phyloP scores from a whole-genome alignment of 805 yeast species.

The Candida golubevii region DNA sequence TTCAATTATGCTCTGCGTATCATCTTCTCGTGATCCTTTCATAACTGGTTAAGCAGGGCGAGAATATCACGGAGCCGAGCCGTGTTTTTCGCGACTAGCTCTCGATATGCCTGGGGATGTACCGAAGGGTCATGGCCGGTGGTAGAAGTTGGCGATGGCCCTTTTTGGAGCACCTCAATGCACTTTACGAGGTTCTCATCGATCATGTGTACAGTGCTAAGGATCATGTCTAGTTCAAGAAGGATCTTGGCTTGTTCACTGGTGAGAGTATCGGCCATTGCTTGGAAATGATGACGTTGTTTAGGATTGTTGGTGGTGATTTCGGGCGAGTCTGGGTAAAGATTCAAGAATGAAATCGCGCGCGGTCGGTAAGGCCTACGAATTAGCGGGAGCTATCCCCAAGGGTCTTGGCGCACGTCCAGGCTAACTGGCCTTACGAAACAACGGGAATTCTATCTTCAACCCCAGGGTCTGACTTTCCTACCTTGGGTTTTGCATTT shows the following conservation, averaged over 20 bases:
- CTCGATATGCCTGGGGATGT: slow-evolving; percentile 9
- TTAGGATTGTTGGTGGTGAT: neutral
- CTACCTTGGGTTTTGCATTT: too few species aligned
- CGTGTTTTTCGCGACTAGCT: slow-evolving; percentile 18
- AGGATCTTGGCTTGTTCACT: slow-evolving; percentile 24
- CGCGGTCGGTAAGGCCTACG: too few species aligned
- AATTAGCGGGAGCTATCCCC: too few species aligned
- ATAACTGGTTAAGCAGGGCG: slow-evolving; percentile 6
- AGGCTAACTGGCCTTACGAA: too few species aligned
- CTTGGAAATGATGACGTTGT: neutral
- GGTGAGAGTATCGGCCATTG: slow-evolving; percentile 1
- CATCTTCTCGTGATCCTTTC: neutral
- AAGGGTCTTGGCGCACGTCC: too few species aligned
- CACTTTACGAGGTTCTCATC: slow-evolving; percentile 25
- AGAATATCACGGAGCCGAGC: slow-evolving; percentile 18
- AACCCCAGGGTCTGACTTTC: too few species aligned
- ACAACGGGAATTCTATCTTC: too few species aligned
- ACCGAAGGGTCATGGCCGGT: slow-evolving; percentile 1
- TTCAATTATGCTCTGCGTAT: too few species aligned
- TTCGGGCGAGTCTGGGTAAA: neutral
- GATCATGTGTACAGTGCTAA: slow-evolving; percentile 28
- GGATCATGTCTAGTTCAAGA: slow-evolving; percentile 31
- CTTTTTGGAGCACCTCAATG: slow-evolving; percentile 18
- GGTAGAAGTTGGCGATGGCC: neutral
- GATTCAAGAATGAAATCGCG: too few species aligned